These are phyloP conservation scores for Nicotiana benthamiana DNA, from an alignment of 257 asterid genomes.

Conservation along the genomic window DNA sequence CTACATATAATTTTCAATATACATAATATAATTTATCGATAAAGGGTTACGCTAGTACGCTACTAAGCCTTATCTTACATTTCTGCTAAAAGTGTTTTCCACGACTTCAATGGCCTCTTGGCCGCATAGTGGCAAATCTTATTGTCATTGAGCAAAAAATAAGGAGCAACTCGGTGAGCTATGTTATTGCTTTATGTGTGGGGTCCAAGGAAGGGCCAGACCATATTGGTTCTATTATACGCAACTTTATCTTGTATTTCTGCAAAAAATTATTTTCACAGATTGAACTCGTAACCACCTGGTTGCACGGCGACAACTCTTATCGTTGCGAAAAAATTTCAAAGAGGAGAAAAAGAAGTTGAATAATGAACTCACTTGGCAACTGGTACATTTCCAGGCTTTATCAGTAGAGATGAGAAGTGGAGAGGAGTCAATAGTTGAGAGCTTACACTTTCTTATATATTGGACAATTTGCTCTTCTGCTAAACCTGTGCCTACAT, in stretches of 20 bases:
- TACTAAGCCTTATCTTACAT: neutral
- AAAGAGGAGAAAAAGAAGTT: neutral
- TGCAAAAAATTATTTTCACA: neutral
- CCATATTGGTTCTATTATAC: neutral
- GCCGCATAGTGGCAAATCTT: rapidly evolving
- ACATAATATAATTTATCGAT: no score
- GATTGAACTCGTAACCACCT: neutral
- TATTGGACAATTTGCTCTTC: conserved; percentile 40
- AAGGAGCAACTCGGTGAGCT: rapidly evolving
- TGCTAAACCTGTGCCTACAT: conserved; percentile 42
- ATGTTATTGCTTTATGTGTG: neutral
- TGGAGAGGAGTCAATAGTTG: conserved; percentile 3
- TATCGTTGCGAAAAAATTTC: neutral
- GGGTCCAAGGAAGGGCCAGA: neutral
- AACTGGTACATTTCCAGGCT: conserved; percentile 54
- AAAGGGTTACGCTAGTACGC: no score
- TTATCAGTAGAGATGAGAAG: conserved; percentile 12
- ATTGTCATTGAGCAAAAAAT: neutral
- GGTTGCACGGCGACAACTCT: neutral
- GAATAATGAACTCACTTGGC: conserved; percentile 37
- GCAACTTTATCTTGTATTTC: neutral
- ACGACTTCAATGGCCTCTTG: neutral
- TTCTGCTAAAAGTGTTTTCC: rapidly evolving
- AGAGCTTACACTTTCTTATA: conserved; percentile 26
- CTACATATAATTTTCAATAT: no score